These are phyloP conservation scores for Scytalidium lignicola DNA, from an alignment of 2,329 filamentous ascomycete species.

Conservation along the genomic window DNA sequence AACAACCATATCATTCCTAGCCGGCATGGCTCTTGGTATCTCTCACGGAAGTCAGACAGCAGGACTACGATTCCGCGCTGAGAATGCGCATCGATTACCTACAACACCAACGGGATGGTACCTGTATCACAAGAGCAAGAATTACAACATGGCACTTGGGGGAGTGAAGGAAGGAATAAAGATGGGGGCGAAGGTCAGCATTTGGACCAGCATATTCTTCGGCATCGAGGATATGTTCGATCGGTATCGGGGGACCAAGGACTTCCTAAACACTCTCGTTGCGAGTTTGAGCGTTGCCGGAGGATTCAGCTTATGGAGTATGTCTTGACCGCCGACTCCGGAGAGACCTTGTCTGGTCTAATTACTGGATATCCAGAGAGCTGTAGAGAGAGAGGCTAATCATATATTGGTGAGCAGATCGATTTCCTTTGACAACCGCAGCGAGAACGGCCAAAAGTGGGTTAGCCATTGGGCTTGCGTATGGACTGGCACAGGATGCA, in stretches of 20 bases:
- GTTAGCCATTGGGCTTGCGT: slow-evolving; percentile 70
- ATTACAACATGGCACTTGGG: slow-evolving; percentile 77
- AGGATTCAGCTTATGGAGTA: slow-evolving; percentile 81
- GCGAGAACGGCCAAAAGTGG: slow-evolving; percentile 77
- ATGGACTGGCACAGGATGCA: slow-evolving; percentile 75
- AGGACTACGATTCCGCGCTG: slow-evolving; percentile 82
- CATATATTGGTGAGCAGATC: slow-evolving; percentile 46
- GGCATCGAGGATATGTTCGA: slow-evolving; percentile 83
- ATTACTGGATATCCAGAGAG: slow-evolving; percentile 6
- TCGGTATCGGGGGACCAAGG: slow-evolving; percentile 60
- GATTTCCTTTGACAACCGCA: slow-evolving; percentile 71
- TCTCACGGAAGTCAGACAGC: slow-evolving; percentile 68
- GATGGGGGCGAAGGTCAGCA: slow-evolving; percentile 65
- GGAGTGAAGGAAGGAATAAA: slow-evolving; percentile 73
- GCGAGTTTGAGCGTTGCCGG: slow-evolving; percentile 83
- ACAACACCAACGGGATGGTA: slow-evolving; percentile 84
- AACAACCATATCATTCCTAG: slow-evolving; percentile 54
- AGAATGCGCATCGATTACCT: slow-evolving; percentile 92
- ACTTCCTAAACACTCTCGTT: slow-evolving; percentile 75
- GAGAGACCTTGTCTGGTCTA: background rate
- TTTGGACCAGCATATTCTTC: slow-evolving; percentile 74
- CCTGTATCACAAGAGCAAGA: slow-evolving; percentile 98
- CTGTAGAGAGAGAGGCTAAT: slow-evolving; percentile 6
- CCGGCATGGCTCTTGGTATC: slow-evolving; percentile 67
- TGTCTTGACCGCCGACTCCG: slow-evolving; percentile 28